These are phyloP conservation scores for Phytopythium sindhum DNA, from an alignment of 352 stramenopile species.

Conservation along the genomic window DNA sequence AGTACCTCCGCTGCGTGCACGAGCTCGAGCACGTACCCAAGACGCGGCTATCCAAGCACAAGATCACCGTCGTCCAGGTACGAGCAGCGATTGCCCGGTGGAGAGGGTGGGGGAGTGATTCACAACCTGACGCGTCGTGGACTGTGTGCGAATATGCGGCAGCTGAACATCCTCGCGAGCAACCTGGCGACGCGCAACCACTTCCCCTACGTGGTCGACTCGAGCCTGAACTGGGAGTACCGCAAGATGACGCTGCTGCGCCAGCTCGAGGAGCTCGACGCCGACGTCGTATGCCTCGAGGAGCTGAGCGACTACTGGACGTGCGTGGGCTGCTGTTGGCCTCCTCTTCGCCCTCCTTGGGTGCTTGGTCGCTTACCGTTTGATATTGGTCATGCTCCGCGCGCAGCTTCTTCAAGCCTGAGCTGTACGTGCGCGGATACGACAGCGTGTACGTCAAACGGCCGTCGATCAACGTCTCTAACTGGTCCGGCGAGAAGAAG, in stretches of 20 bases:
- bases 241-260: conserved; percentile 73
- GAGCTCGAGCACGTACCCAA: conserved; percentile 35
- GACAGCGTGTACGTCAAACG: conserved; percentile 86
- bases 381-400: not conserved
- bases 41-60: conserved; percentile 43
- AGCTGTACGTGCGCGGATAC: conserved; percentile 71
- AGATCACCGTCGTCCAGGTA: conserved; percentile 78
- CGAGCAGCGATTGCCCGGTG: not conserved
- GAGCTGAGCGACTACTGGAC: conserved; percentile 89
- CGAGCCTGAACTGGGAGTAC: conserved; percentile 80
- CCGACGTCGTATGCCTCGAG: conserved; percentile 82
- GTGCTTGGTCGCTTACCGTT: not conserved
- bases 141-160: not conserved
- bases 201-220: conserved; percentile 84
- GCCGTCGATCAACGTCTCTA: conserved; percentile 80
- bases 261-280: conserved; percentile 72
- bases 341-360: not conserved
- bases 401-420: conserved; percentile 73
- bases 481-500: conserved; percentile 87
- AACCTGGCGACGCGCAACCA: conserved; percentile 83
- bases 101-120: conserved; percentile 3
- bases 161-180: conserved; percentile 85
- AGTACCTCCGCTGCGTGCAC: conserved; percentile 43
- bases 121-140: not conserved
- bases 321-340: conserved; percentile 33